phyloP scores from a whole-genome alignment of 805 yeast genomes.

The Candida incommunis region DNA sequence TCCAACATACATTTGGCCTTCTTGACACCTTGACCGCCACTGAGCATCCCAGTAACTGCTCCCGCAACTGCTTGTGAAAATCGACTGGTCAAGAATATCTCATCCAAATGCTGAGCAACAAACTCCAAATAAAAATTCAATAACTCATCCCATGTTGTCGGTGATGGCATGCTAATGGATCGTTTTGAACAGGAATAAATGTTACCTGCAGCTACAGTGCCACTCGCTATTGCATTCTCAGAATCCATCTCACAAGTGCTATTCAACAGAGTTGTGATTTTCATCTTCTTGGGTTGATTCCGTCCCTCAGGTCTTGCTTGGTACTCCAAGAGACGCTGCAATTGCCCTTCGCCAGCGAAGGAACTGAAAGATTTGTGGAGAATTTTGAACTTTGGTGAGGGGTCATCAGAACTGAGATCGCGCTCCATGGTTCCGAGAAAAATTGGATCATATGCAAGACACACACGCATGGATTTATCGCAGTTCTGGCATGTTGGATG shows the following conservation, averaged over 20 bases:
- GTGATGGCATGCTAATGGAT: neutral
- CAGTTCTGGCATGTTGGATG: slow-evolving; percentile 60
- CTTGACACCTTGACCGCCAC: neutral
- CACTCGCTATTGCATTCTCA: neutral
- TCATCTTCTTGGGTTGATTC: slow-evolving; percentile 6
- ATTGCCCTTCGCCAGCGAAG: neutral
- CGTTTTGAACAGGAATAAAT: too few relatives aligned
- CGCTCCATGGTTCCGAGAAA: slow-evolving; percentile 8
- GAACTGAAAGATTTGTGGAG: neutral
- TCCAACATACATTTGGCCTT: neutral
- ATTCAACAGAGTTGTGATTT: slow-evolving; percentile 13
- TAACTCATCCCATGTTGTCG: slow-evolving; percentile 14
- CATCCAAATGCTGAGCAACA: slow-evolving; percentile 15
- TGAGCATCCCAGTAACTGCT: slow-evolving; percentile 1
- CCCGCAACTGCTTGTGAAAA: slow-evolving; percentile 6
- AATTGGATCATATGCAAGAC: slow-evolving; percentile 48
- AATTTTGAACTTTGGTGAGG: neutral
- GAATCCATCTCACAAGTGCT: slow-evolving; percentile 9
- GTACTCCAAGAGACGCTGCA: neutral
- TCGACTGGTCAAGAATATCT: slow-evolving; percentile 12
- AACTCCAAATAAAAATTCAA: slow-evolving; percentile 9
- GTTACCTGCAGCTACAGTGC: too few relatives aligned
- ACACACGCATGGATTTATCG: slow-evolving; percentile 45
- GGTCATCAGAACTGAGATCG: neutral
- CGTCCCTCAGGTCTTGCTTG: neutral